Conservation (phyloP, 148 eudicot species). For the Fagopyrum tataricum region DNA sequence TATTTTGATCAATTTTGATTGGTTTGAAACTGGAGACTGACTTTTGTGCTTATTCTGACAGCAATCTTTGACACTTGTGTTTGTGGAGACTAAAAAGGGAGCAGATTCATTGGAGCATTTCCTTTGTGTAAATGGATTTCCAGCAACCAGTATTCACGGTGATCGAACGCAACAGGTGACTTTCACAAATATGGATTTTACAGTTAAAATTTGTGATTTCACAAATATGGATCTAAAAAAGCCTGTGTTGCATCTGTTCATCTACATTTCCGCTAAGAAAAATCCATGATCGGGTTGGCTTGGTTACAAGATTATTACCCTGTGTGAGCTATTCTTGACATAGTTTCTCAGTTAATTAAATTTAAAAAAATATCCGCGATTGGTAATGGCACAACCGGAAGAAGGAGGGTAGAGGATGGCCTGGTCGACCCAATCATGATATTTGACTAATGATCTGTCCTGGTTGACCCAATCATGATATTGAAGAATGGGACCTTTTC, state of each 20-base stretch:
- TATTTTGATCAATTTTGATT: background rate
- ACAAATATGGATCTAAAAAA: background rate
- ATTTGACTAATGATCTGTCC: no score
- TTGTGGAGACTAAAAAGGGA: slow-evolving; percentile 83
- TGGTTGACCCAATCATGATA: no score
- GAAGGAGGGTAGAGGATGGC: no score
- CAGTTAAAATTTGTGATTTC: background rate
- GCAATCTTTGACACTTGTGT: slow-evolving; percentile 74
- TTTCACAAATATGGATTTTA: background rate
- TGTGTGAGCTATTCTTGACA: background rate
- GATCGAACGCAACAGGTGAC: slow-evolving; percentile 80
- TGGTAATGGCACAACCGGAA: no score
- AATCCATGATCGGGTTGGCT: background rate
- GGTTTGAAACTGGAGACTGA: background rate
- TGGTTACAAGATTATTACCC: background rate
- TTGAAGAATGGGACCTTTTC: no score
- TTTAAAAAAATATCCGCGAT: no score
- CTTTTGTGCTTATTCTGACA: slow-evolving; percentile 21
- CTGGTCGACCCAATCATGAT: no score
- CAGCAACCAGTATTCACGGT: slow-evolving; percentile 84
- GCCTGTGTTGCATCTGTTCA: background rate
- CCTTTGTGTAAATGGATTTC: slow-evolving; percentile 65
- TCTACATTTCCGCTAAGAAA: background rate
- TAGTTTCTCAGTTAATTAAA: background rate
- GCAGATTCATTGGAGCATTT: slow-evolving; percentile 76